A percentile compares a stretch with the other conserved stretches of the same genome.
These are phyloP conservation scores for Didymellaceae sp. DNA, from an alignment of 2,329 filamentous ascomycete species.

Conservation along the genomic window DNA sequence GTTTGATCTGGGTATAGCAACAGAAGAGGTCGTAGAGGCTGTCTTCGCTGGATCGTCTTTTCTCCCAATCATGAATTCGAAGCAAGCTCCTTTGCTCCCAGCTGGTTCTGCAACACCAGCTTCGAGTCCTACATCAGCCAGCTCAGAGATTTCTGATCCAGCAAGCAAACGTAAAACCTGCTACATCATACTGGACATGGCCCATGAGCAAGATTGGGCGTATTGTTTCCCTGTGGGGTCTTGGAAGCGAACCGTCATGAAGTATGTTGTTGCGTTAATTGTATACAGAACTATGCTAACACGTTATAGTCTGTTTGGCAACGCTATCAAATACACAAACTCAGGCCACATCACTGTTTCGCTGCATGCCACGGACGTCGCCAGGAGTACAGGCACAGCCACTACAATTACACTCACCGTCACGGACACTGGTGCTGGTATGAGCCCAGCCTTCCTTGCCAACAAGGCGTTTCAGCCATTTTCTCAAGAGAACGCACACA, in stretches of 20 bases:
- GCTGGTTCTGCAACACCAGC: too few species aligned
- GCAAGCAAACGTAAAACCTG: conserved; percentile 25
- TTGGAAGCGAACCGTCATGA: conserved; percentile 48
- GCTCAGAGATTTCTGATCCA: background rate
- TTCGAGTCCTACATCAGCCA: conserved; percentile 1
- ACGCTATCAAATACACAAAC: conserved; percentile 46
- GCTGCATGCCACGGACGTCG: conserved; percentile 21
- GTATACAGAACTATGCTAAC: background rate
- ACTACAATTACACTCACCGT: conserved; percentile 44
- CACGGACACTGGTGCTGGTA: conserved; percentile 44
- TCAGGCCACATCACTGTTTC: conserved; percentile 40
- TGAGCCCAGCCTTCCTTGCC: conserved; percentile 42
- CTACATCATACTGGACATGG: conserved; percentile 38
- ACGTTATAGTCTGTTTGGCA: conserved; percentile 36
- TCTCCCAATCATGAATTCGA: conserved; percentile 19
- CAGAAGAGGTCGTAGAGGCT: conserved; percentile 35
- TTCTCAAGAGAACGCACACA: conserved; percentile 41
- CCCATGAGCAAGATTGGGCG: conserved; percentile 47
- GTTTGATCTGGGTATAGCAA: conserved; percentile 29
- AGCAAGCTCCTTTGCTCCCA: conserved; percentile 14
- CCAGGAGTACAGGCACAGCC: conserved; percentile 5
- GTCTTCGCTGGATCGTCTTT: conserved; percentile 46
- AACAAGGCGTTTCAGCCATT: conserved; percentile 45
- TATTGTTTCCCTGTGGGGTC: conserved; percentile 50
- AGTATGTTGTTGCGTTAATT: background rate